Percentiles rank a stretch among this genome's conserved stretches.
Evolutionary conservation across 2,329 filamentous ascomycete genomes (phyloP).

Genomic region (Ophiostoma sp.): DNA sequence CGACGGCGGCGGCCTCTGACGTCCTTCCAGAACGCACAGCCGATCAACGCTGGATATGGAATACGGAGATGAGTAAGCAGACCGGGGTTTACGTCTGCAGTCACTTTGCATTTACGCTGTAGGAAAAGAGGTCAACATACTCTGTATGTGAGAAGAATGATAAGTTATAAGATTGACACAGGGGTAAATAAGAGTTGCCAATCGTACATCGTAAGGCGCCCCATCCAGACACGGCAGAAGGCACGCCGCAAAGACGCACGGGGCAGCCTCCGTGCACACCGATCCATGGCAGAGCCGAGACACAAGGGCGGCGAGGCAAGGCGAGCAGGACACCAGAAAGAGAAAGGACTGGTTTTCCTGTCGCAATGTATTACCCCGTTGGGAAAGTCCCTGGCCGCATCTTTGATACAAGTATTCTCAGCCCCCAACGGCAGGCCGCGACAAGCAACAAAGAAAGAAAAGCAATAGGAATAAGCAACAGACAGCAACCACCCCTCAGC

Average conservation of each 20-base stretch:
- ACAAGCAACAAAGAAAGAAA: not conserved
- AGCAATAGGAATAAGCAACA: not conserved
- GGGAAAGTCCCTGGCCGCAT: not conserved
- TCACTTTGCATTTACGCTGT: too few relatives aligned
- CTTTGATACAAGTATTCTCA: not conserved
- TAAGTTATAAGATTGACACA: not conserved
- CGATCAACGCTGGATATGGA: not conserved
- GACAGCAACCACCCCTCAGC: not conserved
- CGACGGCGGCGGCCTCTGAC: not conserved
- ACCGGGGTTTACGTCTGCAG: not conserved
- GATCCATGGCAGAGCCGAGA: conserved; percentile 2
- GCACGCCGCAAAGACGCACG: not conserved
- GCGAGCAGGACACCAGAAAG: not conserved
- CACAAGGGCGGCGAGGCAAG: not conserved
- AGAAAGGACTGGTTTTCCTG: not conserved
- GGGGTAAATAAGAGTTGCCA: too few relatives aligned
- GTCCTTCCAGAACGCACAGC: not conserved
- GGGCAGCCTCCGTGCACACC: conserved; percentile 4
- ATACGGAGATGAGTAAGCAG: not conserved
- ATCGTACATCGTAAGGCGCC: not conserved
- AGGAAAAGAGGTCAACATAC: too few relatives aligned
- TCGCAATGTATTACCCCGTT: conserved; percentile 3
- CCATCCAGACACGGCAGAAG: not conserved
- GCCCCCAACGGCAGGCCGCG: not conserved
- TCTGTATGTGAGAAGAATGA: too few relatives aligned